Evolutionary conservation across 257 asterid genomes (phyloP).

Genomic region (Buddleja alternifolia): DNA sequence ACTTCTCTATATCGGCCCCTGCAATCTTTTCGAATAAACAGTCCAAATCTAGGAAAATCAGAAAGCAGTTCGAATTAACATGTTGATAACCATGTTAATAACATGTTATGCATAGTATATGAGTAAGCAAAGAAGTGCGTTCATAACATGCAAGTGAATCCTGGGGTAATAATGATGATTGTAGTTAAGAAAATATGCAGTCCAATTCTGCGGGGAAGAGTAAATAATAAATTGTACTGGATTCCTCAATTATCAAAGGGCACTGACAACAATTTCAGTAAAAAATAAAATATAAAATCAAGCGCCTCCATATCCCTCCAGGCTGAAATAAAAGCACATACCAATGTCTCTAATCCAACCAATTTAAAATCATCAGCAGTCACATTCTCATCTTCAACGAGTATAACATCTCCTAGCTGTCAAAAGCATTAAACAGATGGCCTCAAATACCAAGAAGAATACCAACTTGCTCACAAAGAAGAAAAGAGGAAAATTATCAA

Average conservation of each 20-base stretch:
- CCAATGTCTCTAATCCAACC: constrained; percentile 65
- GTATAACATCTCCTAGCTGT: constrained; percentile 73
- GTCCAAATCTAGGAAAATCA: too few relatives aligned
- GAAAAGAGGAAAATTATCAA: neutral
- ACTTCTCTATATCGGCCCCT: too few relatives aligned
- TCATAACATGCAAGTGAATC: too few relatives aligned
- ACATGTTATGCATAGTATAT: too few relatives aligned
- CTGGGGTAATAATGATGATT: too few relatives aligned
- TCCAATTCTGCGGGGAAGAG: neutral
- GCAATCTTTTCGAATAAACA: too few relatives aligned
- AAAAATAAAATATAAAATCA: constrained; percentile 9
- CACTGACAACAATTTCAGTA: neutral
- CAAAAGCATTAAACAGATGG: constrained; percentile 1
- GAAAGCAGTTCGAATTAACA: too few relatives aligned
- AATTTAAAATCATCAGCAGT: constrained; percentile 52
- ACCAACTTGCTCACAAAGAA: constrained; percentile 12
- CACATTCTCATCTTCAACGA: constrained; percentile 56
- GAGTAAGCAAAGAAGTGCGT: too few relatives aligned
- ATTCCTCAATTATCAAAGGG: neutral
- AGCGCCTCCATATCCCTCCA: neutral
- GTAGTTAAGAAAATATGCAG: neutral
- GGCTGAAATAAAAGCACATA: constrained; percentile 37
- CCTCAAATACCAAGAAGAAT: constrained; percentile 17
- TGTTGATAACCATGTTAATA: too few relatives aligned
- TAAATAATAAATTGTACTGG: neutral